A percentile compares a stretch with the other conserved stretches of the same genome.
phyloP scores from a whole-genome alignment of 2,329 filamentous ascomycete genomes.

The Xylariaceae sp. region DNA sequence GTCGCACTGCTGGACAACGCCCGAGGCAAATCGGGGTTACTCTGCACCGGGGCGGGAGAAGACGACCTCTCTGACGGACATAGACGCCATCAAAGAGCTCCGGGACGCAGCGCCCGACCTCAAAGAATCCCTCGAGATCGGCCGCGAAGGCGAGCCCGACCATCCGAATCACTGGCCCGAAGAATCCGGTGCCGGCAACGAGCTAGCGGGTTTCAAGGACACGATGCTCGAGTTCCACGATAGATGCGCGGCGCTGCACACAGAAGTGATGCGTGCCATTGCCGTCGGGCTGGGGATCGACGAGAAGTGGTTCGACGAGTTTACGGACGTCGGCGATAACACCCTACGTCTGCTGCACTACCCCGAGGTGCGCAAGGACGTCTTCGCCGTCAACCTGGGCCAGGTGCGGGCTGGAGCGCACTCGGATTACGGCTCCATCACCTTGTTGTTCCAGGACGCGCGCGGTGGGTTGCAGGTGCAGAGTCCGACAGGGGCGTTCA shows the following conservation, averaged over 20 bases:
- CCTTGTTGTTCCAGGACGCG: slow-evolving; percentile 58
- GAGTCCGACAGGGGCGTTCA: slow-evolving; percentile 70
- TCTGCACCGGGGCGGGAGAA: slow-evolving; percentile 68
- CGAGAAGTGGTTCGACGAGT: slow-evolving; percentile 70
- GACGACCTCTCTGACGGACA: slow-evolving; percentile 54
- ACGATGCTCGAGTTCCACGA: slow-evolving; percentile 72
- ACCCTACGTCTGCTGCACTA: slow-evolving; percentile 74
- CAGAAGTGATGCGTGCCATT: slow-evolving; percentile 78
- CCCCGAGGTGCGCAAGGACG: slow-evolving; percentile 59
- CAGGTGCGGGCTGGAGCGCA: slow-evolving; percentile 77
- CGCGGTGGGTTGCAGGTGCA: slow-evolving; percentile 30
- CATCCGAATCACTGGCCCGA: slow-evolving; percentile 75
- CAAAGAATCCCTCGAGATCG: slow-evolving; percentile 64
- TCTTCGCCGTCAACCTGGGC: slow-evolving; percentile 63
- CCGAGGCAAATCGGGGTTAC: slow-evolving; percentile 71
- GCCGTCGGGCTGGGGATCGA: slow-evolving; percentile 75
- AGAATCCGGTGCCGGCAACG: slow-evolving; percentile 48
- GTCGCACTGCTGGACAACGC: slow-evolving; percentile 64
- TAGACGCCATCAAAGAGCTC: slow-evolving; percentile 52
- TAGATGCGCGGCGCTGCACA: slow-evolving; percentile 70
- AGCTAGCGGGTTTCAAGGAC: slow-evolving; percentile 58
- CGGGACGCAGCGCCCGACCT: slow-evolving; percentile 58
- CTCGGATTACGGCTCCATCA: slow-evolving; percentile 62
- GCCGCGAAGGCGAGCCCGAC: slow-evolving; percentile 53
- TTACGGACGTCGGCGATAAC: slow-evolving; percentile 66